phyloP scores from a whole-genome alignment of 108 stramenopile species.

The Fistulifera pelliculosa region DNA sequence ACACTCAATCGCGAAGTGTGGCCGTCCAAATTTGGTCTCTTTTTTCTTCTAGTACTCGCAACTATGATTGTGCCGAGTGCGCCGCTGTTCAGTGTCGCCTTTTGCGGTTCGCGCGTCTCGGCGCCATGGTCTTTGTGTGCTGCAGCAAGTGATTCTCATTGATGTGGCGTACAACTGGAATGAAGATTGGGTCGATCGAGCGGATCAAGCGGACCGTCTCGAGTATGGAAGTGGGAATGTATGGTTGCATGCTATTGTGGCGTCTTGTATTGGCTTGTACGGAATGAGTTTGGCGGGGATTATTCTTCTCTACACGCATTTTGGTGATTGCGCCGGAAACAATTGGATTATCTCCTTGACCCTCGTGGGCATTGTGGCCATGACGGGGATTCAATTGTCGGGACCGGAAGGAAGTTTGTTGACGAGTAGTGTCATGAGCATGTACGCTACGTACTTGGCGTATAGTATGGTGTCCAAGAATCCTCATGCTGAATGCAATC shows the following conservation, averaged over 20 bases:
- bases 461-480: slow-evolving; percentile 85
- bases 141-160: slow-evolving; percentile 78
- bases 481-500: slow-evolving; percentile 72
- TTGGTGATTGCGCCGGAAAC: slow-evolving; percentile 63
- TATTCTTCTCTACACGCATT: slow-evolving; percentile 70
- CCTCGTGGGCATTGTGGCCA: slow-evolving; percentile 55
- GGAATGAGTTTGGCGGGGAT: slow-evolving; percentile 47
- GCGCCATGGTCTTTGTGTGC: slow-evolving; percentile 50
- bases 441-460: slow-evolving; percentile 73
- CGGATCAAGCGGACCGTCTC: slow-evolving; percentile 58
- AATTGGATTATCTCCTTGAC: slow-evolving; percentile 79
- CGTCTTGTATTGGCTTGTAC: slow-evolving; percentile 47
- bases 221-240: slow-evolving; percentile 52
- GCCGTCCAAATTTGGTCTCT: slow-evolving; percentile 74
- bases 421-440: slow-evolving; percentile 73
- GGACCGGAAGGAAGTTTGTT: slow-evolving; percentile 79
- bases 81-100: slow-evolving; percentile 51
- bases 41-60: slow-evolving; percentile 37
- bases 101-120: slow-evolving; percentile 57
- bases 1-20: slow-evolving; percentile 56
- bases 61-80: slow-evolving; percentile 51
- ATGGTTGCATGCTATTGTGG: slow-evolving; percentile 71
- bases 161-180: slow-evolving; percentile 86
- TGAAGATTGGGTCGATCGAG: slow-evolving; percentile 71
- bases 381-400: slow-evolving; percentile 57